Conservation (phyloP, 129 eudicot genomes). For the Scalesia atractyloides region DNA sequence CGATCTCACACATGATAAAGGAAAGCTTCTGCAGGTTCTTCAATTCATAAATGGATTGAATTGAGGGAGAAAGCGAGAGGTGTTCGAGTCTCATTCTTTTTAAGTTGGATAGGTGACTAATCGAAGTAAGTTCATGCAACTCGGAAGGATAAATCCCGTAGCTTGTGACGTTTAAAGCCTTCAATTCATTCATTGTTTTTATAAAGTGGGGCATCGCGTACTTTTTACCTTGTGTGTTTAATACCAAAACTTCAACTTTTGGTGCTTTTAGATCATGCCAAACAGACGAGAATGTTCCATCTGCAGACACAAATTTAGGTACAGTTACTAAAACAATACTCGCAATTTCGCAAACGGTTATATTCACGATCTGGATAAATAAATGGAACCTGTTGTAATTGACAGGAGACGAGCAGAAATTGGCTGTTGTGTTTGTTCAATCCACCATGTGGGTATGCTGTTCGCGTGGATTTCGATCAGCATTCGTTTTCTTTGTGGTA, state of each 20-base stretch:
- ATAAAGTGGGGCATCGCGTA: constrained; percentile 44
- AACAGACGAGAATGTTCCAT: constrained; percentile 37
- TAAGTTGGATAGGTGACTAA: constrained; percentile 27
- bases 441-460: constrained; percentile 41
- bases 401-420: constrained; percentile 32
- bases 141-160: constrained; percentile 36
- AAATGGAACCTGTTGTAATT: constrained; percentile 37
- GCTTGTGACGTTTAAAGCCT: constrained; percentile 45
- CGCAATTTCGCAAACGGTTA: constrained; percentile 13
- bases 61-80: constrained; percentile 37
- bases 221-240: constrained; percentile 33
- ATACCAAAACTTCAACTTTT: constrained; percentile 40
- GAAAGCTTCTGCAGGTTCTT: constrained; percentile 49
- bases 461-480: constrained; percentile 41
- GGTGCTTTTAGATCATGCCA: constrained; percentile 56
- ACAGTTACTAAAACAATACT: constrained; percentile 24
- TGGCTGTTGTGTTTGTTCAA: constrained; percentile 32
- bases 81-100: constrained; percentile 43
- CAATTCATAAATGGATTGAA: constrained; percentile 26
- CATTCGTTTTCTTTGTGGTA: constrained; percentile 38
- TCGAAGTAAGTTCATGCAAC: constrained; percentile 16
- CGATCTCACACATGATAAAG: constrained; percentile 46
- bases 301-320: constrained; percentile 22
- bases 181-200: constrained; percentile 31
- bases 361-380: not conserved